A percentile compares a stretch with the other conserved stretches of the same genome.
Evolutionary conservation across 805 yeast genomes (phyloP).

Genomic region (Maudiozyma bulderi): DNA sequence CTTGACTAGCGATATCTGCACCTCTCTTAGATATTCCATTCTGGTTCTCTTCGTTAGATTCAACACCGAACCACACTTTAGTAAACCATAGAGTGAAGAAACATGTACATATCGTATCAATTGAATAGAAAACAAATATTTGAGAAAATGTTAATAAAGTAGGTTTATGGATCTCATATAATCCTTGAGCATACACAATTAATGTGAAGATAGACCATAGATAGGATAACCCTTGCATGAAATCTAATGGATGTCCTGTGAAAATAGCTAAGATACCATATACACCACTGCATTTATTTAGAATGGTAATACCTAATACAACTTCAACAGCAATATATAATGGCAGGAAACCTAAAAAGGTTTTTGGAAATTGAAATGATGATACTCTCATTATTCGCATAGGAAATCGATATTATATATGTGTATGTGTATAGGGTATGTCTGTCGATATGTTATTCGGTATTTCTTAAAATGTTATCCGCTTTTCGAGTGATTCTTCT

Average conservation of each 20-base stretch:
- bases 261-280: constrained; percentile 79
- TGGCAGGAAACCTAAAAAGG: constrained; percentile 64
- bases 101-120: constrained; percentile 60
- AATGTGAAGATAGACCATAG: constrained; percentile 51
- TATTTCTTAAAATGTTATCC: too few relatives aligned
- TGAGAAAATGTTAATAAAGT: constrained; percentile 53
- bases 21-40: constrained; percentile 7
- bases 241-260: constrained; percentile 80
- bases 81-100: constrained; percentile 68
- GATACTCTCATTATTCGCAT: not conserved
- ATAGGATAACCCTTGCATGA: constrained; percentile 76
- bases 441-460: too few relatives aligned
- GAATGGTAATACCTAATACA: constrained; percentile 60
- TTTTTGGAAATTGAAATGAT: constrained; percentile 25
- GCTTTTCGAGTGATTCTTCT: too few relatives aligned
- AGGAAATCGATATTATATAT: not conserved
- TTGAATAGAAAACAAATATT: constrained; percentile 49
- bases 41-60: constrained; percentile 22
- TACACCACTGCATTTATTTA: constrained; percentile 82
- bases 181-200: constrained; percentile 56
- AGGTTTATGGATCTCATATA: constrained; percentile 41
- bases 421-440: too few relatives aligned
- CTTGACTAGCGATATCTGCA: constrained; percentile 35
- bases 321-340: constrained; percentile 82
- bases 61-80: constrained; percentile 59